A percentile compares a stretch with the other conserved stretches of the same genome.
These are phyloP conservation scores for Pseudogymnoascus sp. DNA, from an alignment of 2,329 filamentous ascomycete species.

Conservation along the genomic window DNA sequence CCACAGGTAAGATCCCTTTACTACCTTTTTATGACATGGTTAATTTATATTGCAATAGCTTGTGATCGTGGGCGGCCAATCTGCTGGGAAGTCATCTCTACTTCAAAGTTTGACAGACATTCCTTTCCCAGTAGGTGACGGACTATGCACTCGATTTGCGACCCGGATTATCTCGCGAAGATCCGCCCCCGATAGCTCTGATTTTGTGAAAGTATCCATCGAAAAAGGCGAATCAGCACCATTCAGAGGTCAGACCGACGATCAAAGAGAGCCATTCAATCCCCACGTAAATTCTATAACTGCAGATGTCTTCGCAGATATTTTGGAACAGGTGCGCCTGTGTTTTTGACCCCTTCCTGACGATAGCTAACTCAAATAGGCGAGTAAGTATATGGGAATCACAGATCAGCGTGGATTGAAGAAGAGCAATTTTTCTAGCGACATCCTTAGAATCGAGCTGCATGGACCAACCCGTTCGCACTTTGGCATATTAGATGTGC, in stretches of 20 bases:
- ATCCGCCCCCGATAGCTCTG: slow-evolving; percentile 23
- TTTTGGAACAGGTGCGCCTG: slow-evolving; percentile 26
- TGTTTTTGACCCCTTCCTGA: neutral
- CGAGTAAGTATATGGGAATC: slow-evolving; percentile 26
- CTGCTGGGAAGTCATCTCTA: slow-evolving; percentile 32
- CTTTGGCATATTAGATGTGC: slow-evolving; percentile 33
- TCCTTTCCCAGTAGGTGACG: slow-evolving; percentile 28
- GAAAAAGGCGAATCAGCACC: slow-evolving; percentile 13
- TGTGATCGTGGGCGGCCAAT: slow-evolving; percentile 32
- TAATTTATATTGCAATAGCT: slow-evolving; percentile 19
- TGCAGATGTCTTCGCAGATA: slow-evolving; percentile 23
- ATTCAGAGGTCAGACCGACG: slow-evolving; percentile 19
- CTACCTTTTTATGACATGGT: neutral
- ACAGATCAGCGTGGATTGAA: slow-evolving; percentile 15
- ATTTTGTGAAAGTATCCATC: slow-evolving; percentile 28
- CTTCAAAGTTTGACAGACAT: slow-evolving; percentile 32
- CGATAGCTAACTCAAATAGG: slow-evolving; percentile 5
- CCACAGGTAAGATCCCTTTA: slow-evolving; percentile 27
- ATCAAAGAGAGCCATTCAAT: slow-evolving; percentile 15
- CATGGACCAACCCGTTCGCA: slow-evolving; percentile 30
- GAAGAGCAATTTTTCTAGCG: slow-evolving; percentile 27
- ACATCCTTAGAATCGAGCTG: slow-evolving; percentile 32
- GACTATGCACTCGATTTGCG: slow-evolving; percentile 32
- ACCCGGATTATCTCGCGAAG: slow-evolving; percentile 31
- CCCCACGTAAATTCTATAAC: slow-evolving; percentile 18